These are phyloP conservation scores for Saccharomycopsis babjevae DNA, from an alignment of 805 yeast species.

Conservation along the genomic window DNA sequence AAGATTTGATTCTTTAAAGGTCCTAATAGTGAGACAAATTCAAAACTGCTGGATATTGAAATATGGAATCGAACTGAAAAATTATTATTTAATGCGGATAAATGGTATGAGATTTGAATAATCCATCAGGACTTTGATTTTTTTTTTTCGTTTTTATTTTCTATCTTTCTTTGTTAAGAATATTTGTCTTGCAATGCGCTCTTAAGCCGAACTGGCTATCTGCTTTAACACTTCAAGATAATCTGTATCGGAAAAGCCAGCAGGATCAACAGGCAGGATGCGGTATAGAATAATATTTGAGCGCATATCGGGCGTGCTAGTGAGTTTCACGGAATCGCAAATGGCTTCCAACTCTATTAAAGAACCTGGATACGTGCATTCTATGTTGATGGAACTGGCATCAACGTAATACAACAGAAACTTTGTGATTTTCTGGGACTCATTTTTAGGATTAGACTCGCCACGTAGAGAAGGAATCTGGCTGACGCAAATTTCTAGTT, in stretches of 20 bases:
- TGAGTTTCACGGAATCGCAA: background rate
- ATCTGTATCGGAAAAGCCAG: background rate
- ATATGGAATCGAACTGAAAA: too few relatives aligned
- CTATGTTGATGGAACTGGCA: background rate
- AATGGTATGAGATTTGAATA: too few relatives aligned
- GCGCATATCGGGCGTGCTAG: too few relatives aligned
- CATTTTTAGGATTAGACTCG: background rate
- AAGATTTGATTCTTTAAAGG: too few relatives aligned
- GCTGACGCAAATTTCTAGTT: background rate
- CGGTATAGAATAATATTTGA: background rate
- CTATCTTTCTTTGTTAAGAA: too few relatives aligned
- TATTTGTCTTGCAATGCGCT: background rate
- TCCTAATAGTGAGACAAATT: too few relatives aligned
- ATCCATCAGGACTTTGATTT: too few relatives aligned
- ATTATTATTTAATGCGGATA: too few relatives aligned
- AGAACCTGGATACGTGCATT: background rate
- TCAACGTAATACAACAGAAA: background rate
- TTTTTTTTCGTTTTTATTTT: too few relatives aligned
- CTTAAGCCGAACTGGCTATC: background rate
- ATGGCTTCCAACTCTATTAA: slow-evolving; percentile 7
- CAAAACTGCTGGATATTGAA: too few relatives aligned
- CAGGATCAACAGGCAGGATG: background rate
- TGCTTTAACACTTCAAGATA: background rate
- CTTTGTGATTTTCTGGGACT: background rate
- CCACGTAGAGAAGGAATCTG: slow-evolving; percentile 3